phyloP scores from a whole-genome alignment of 139 green algal species.

The Chlorella sp. region DNA sequence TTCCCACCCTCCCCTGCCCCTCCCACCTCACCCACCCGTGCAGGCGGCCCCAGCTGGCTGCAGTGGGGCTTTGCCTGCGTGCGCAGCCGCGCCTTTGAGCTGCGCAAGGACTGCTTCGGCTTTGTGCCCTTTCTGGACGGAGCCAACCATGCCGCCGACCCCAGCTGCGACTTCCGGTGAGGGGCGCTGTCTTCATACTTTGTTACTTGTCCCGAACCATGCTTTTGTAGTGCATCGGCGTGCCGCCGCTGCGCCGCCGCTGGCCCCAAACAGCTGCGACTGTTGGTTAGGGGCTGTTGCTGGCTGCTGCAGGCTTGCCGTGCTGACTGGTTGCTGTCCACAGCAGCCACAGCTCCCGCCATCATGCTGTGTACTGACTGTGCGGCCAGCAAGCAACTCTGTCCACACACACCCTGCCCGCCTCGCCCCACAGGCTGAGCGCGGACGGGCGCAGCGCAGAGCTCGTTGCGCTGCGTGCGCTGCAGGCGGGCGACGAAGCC shows the following conservation, averaged over 20 bases:
- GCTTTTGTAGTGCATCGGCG: not conserved
- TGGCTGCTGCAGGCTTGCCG: too few relatives aligned
- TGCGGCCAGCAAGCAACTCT: too few relatives aligned
- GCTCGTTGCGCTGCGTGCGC: conserved; percentile 57
- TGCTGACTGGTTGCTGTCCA: too few relatives aligned
- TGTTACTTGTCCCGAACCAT: too few relatives aligned
- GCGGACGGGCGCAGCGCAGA: conserved; percentile 20
- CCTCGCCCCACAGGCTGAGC: conserved; percentile 4
- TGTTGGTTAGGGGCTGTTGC: too few relatives aligned
- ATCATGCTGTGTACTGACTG: too few relatives aligned
- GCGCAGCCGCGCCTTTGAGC: conserved; percentile 56
- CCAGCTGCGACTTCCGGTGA: conserved; percentile 59
- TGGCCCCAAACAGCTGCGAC: too few relatives aligned
- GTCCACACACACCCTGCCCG: too few relatives aligned
- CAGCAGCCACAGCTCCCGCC: too few relatives aligned
- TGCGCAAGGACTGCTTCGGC: conserved; percentile 44
- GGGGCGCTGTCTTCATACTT: not conserved
- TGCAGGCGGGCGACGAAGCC: conserved; percentile 52
- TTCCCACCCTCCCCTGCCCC: too few relatives aligned
- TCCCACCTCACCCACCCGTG: not conserved
- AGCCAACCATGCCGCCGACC: conserved; percentile 62
- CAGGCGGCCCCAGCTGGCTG: conserved; percentile 54
- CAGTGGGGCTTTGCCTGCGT: conserved; percentile 72
- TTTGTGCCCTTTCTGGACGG: conserved; percentile 73
- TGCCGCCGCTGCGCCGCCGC: not conserved